Evolutionary conservation across 2,329 filamentous ascomycete genomes (phyloP).

Genomic region (Sporothrix humicola): DNA sequence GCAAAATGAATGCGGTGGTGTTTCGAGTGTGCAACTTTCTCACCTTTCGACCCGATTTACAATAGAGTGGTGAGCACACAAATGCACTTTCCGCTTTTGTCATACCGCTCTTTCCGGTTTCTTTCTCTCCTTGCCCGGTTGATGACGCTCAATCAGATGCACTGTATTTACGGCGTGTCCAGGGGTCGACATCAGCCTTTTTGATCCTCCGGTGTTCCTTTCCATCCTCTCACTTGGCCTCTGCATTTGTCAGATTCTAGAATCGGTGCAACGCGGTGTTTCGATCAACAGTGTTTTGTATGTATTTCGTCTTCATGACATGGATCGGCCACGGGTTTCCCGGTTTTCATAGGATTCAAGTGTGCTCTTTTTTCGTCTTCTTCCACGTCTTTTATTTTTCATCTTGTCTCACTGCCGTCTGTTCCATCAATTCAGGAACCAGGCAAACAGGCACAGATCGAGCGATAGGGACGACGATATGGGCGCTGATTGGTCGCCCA

Average conservation of each 20-base stretch:
- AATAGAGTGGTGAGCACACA: neutral
- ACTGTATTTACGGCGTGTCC: too few relatives aligned
- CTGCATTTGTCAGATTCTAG: neutral
- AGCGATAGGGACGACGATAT: neutral
- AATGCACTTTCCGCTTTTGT: too few relatives aligned
- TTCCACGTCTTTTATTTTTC: neutral
- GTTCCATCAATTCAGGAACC: neutral
- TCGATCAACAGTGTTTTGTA: neutral
- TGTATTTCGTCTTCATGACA: neutral
- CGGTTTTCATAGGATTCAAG: neutral
- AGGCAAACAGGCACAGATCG: neutral
- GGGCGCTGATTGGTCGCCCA: constrained; percentile 19
- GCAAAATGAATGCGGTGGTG: neutral
- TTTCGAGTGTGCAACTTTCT: neutral
- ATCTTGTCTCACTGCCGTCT: neutral
- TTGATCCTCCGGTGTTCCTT: neutral
- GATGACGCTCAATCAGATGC: too few relatives aligned
- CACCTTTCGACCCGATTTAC: neutral
- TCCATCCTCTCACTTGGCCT: neutral
- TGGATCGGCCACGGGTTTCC: neutral
- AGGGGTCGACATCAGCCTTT: too few relatives aligned
- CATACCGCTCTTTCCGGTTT: neutral
- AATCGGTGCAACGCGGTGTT: neutral
- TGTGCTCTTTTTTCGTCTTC: too few relatives aligned
- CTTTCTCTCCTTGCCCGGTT: neutral